Evolutionary conservation across 2,329 filamentous ascomycete genomes (phyloP), one percentile per base, ranked within the genome.

Genomic region (Colletotrichum sp.): DNA sequence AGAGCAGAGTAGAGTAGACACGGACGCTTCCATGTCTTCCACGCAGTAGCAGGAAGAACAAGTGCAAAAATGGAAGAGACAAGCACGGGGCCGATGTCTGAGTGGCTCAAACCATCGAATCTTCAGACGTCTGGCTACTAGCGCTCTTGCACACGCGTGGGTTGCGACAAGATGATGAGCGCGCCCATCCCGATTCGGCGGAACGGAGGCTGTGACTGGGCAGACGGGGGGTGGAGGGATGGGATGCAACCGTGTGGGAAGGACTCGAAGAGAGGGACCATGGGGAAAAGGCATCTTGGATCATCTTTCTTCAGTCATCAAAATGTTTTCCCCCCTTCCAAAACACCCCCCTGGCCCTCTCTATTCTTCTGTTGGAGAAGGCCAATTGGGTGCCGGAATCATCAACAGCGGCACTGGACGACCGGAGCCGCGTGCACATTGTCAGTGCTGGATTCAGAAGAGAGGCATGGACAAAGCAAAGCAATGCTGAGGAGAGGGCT

Each of bases 101-200:
- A 60, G 74, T 69, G 57, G 65, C 65, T 65, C 74, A 76, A 69
- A 66, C 59, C 73, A 73, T 76, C 9, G 71, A 76, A 65, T 76
- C 59, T 76, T 69, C 74, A 76, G 71, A 69, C 64, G 34, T 76
- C 64, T 74, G 74, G 43, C n/a, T 52, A 21, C 43, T 63, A 75
- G 73, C 73, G 73, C 68, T 7, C 26, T 26, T 26, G n/a, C n/a
- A 4, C n/a, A 52, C 43, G 43, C 43, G 43, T 52, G 43, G 43
- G 64, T 60, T 74, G 69, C 70, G 59, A 68, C 64, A 52, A 43
- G n/a, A 74, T 34, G 72, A 52, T 52, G 43, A 24, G 43, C 43
- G 34, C 59, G 26, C 32, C 75, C 68, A 75, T 76, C 73, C 73
- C 68, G 66, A 76, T 76, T 77, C 76, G 76, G 76, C 76, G 70